These are phyloP conservation scores for Alloascoidea hylecoeti DNA, from an alignment of 805 yeast species.

Conservation along the genomic window DNA sequence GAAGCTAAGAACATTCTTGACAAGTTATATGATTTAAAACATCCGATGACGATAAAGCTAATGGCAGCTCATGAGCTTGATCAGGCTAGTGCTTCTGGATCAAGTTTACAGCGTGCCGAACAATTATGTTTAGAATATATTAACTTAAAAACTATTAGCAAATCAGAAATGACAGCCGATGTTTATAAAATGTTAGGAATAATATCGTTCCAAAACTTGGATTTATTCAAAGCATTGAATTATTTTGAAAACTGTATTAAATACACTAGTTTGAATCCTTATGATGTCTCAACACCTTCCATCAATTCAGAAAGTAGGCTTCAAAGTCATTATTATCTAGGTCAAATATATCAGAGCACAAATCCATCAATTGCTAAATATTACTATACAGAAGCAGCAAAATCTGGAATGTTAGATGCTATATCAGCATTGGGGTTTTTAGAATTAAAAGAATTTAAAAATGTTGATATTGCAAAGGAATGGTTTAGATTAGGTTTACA, in stretches of 20 bases:
- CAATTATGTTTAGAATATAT: too few relatives aligned
- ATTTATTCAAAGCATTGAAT: not conserved
- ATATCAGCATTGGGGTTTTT: not conserved
- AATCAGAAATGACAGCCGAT: not conserved
- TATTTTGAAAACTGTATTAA: too few relatives aligned
- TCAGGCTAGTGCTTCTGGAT: not conserved
- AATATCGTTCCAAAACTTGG: not conserved
- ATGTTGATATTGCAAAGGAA: not conserved
- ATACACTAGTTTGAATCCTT: too few relatives aligned
- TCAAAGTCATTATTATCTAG: not conserved
- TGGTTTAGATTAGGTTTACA: not conserved
- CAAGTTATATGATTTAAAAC: not conserved
- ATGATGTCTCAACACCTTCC: not conserved
- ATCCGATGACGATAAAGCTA: not conserved
- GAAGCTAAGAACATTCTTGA: not conserved
- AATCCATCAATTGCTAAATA: not conserved
- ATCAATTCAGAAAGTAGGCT: not conserved
- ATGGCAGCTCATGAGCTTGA: slow-evolving; percentile 1
- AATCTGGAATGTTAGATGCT: not conserved
- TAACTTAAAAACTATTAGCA: not conserved
- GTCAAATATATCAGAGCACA: not conserved
- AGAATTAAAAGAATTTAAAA: not conserved
- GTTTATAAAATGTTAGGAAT: not conserved
- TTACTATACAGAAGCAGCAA: not conserved
- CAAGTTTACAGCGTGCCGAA: too few relatives aligned